Percentiles rank a stretch among this genome's conserved stretches.
These are phyloP conservation scores for Zarea fungicola DNA, from an alignment of 2,329 filamentous ascomycete genomes.

Conservation along the genomic window DNA sequence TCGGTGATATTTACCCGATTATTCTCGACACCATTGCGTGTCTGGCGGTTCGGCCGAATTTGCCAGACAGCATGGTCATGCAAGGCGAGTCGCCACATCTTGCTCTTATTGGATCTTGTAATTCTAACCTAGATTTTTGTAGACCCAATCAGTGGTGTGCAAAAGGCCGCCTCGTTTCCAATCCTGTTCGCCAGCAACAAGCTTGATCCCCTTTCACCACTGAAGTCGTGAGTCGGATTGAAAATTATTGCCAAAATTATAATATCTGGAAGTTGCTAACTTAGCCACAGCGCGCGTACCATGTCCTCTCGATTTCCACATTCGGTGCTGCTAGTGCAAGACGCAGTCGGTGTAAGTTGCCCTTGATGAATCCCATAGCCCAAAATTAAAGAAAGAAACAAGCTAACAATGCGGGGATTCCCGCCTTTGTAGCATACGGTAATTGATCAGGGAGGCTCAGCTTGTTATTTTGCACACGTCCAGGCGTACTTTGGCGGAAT, in stretches of 20 bases:
- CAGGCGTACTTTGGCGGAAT: conserved; percentile 31
- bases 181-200: conserved; percentile 35
- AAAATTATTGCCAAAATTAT: no score
- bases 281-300: not conserved
- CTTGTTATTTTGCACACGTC: conserved; percentile 31
- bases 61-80: not conserved
- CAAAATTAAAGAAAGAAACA: no score
- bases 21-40: not conserved
- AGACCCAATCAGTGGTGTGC: conserved; percentile 19
- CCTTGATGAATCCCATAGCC: conserved; percentile 25
- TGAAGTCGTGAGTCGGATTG: conserved; percentile 28
- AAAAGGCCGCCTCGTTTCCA: conserved; percentile 28
- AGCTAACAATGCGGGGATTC: not conserved
- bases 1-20: not conserved
- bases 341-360: conserved; percentile 29
- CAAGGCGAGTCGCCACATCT: not conserved
- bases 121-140: not conserved
- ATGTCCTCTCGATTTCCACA: conserved; percentile 26
- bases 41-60: not conserved
- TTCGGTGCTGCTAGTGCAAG: conserved; percentile 26
- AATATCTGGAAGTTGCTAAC: not conserved
- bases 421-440: not conserved
- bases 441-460: conserved; percentile 23
- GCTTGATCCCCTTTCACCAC: conserved; percentile 32
- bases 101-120: not conserved